phyloP scores from a whole-genome alignment of 176 grass and related monocot genomes.

The Avena insularis region DNA sequence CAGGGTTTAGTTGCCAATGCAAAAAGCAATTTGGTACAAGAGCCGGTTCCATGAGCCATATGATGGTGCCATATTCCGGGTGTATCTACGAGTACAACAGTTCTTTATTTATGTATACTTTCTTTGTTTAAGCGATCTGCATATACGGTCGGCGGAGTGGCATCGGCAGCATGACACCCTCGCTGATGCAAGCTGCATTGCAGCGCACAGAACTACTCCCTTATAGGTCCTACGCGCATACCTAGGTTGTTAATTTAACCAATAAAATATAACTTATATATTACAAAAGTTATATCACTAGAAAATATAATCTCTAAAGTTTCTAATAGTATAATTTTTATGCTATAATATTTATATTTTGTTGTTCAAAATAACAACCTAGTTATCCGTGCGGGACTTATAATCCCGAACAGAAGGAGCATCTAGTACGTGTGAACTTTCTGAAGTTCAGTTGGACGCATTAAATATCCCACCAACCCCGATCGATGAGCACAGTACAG shows the following conservation, averaged over 20 bases:
- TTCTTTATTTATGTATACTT: neutral
- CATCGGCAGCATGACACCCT: neutral
- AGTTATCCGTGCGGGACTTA: no score
- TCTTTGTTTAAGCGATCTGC: neutral
- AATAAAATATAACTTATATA: no score
- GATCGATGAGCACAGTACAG: neutral
- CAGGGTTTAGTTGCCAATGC: neutral
- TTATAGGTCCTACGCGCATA: no score
- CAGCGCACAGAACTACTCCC: no score
- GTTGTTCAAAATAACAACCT: no score
- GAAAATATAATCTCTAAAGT: no score
- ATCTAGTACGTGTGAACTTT: neutral
- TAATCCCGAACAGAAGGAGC: no score
- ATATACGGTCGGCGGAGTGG: neutral
- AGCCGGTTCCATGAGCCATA: neutral
- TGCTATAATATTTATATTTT: no score
- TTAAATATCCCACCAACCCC: constrained; percentile 4
- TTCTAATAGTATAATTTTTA: no score
- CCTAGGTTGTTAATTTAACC: no score
- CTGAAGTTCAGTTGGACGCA: neutral
- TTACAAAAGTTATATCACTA: no score
- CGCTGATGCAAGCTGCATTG: neutral
- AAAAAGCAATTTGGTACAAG: neutral
- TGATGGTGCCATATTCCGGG: neutral
- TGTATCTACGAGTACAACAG: neutral